phyloP scores from a whole-genome alignment of 148 eudicot genomes.

The Amaranthus cruentus region DNA sequence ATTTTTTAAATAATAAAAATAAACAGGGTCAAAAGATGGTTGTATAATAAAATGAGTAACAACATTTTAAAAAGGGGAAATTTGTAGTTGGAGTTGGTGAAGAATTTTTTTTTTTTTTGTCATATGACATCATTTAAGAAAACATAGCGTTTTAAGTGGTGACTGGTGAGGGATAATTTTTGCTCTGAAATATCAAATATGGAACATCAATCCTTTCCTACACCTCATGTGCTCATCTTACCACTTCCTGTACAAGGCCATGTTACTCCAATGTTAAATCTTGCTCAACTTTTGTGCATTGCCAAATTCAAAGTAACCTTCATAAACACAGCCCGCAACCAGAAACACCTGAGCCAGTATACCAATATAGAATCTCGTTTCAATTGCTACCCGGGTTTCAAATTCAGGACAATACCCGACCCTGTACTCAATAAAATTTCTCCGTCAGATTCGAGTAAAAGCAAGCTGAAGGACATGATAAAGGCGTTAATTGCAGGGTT shows the following conservation, averaged over 20 bases:
- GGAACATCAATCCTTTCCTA: not conserved
- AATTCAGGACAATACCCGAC: constrained; percentile 21
- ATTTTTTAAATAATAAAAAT: too few relatives aligned
- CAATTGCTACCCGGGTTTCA: constrained; percentile 19
- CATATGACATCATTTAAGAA: too few relatives aligned
- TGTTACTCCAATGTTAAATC: constrained; percentile 33
- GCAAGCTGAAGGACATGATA: constrained; percentile 3
- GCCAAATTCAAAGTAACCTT: constrained; percentile 29
- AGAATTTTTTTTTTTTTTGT: too few relatives aligned
- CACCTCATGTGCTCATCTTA: constrained; percentile 31
- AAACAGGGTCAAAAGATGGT: too few relatives aligned
- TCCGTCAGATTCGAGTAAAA: not conserved
- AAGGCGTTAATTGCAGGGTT: constrained; percentile 2
- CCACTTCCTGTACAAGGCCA: constrained; percentile 38
- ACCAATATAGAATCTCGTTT: constrained; percentile 25
- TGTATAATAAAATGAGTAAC: too few relatives aligned
- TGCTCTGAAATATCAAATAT: not conserved
- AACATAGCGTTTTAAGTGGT: too few relatives aligned
- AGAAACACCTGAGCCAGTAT: constrained; percentile 15
- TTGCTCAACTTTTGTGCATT: constrained; percentile 34
- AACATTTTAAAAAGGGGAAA: too few relatives aligned
- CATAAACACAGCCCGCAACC: constrained; percentile 27
- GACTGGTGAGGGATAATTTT: too few relatives aligned
- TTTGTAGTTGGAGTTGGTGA: too few relatives aligned
- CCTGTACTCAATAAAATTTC: constrained; percentile 12